These are phyloP conservation scores for Aegle marmelos DNA, from an alignment of 345 rosid genomes.

Conservation along the genomic window DNA sequence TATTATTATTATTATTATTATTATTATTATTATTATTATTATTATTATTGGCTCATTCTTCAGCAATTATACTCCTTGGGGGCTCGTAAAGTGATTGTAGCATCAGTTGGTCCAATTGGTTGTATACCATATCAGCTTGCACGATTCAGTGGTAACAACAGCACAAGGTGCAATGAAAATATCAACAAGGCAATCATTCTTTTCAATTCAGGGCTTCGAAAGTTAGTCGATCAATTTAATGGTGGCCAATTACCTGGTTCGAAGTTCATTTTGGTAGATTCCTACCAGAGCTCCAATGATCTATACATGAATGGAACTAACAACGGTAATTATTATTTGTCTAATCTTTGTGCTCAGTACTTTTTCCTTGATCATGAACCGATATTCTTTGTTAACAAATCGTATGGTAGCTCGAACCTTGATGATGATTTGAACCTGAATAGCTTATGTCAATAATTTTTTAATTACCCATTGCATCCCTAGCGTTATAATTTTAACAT, in stretches of 20 bases:
- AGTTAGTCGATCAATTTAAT: conserved; percentile 57
- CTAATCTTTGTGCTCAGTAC: too few species aligned
- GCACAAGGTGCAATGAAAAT: conserved; percentile 60
- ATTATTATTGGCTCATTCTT: background rate
- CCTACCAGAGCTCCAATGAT: conserved; percentile 57
- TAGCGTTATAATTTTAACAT: too few species aligned
- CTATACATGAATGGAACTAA: conserved; percentile 43
- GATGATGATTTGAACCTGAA: too few species aligned
- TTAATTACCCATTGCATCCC: too few species aligned
- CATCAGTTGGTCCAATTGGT: conserved; percentile 76
- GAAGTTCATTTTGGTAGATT: conserved; percentile 69
- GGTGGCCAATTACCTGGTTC: conserved; percentile 66
- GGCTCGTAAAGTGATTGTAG: conserved; percentile 74
- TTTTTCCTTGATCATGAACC: background rate
- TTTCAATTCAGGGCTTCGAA: conserved; percentile 66
- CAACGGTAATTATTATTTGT: conserved; percentile 26
- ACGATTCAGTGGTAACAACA: conserved; percentile 47
- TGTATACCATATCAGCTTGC: conserved; percentile 94
- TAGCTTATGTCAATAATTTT: too few species aligned
- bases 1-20: background rate
- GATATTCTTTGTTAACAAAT: background rate
- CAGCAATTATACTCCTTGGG: conserved; percentile 68
- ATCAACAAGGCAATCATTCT: conserved; percentile 59
- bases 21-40: background rate
- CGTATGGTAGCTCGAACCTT: too few species aligned